These are phyloP conservation scores for Cubamyces lactineus DNA, from an alignment of 768 basidiomycete species.

Conservation along the genomic window DNA sequence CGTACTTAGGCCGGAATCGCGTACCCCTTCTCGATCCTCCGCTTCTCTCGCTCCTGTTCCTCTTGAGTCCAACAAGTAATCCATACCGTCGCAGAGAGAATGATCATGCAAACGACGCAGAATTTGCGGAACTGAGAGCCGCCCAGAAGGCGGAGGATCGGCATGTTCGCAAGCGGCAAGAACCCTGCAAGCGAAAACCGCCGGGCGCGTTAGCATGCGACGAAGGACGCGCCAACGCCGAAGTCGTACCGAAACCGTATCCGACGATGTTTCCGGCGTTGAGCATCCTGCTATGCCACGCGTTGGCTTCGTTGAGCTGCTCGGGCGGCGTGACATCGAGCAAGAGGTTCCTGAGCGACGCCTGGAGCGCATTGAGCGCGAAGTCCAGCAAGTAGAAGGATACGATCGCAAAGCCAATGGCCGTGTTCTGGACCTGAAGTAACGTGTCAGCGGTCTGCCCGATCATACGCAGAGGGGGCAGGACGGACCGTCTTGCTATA, in stretches of 20 bases:
- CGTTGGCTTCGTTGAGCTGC: conserved; percentile 92
- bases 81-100: conserved; percentile 81
- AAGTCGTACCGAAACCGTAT: conserved; percentile 77
- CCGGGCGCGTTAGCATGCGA: not conserved
- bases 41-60: conserved; percentile 67
- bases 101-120: conserved; percentile 80
- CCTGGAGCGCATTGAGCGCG: conserved; percentile 94
- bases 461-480: not conserved
- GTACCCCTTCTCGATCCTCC: conserved; percentile 41
- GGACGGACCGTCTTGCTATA: conserved; percentile 58
- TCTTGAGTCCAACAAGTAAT: conserved; percentile 87
- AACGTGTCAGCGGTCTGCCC: not conserved
- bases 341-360: conserved; percentile 90
- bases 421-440: conserved; percentile 60
- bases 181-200: conserved; percentile 56
- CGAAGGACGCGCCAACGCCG: not conserved
- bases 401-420: conserved; percentile 84
- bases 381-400: conserved; percentile 97
- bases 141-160: conserved; percentile 78
- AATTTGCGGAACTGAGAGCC: conserved; percentile 97
- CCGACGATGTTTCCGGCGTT: conserved; percentile 98
- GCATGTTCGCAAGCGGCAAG: conserved; percentile 80
- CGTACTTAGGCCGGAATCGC: not conserved
- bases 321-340: conserved; percentile 88
- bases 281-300: conserved; percentile 96